Percentiles rank a stretch among this genome's conserved stretches.
Conservation (phyloP, 2,329 filamentous ascomycete genomes). For the Beauveria scarabaeidicola region DNA sequence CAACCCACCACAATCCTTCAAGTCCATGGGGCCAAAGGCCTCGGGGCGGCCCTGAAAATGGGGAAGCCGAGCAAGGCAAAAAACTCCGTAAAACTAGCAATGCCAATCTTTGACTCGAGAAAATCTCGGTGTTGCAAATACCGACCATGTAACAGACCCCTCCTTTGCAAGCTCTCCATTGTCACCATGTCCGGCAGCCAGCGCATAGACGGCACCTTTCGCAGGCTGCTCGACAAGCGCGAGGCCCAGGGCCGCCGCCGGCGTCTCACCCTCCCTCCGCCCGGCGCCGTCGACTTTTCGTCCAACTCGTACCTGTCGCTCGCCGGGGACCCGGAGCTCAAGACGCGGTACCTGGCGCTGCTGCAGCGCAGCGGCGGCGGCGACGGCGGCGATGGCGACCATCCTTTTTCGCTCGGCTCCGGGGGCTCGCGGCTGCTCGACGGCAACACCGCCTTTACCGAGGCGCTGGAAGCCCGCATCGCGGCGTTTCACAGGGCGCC, state of each 20-base stretch:
- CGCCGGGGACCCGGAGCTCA: constrained; percentile 39
- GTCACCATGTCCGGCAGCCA: constrained; percentile 6
- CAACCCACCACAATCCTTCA: neutral
- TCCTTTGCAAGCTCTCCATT: neutral
- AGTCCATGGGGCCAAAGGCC: no score
- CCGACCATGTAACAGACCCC: neutral
- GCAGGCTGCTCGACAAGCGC: constrained; percentile 21
- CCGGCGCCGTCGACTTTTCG: constrained; percentile 65
- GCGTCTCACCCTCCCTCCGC: constrained; percentile 48
- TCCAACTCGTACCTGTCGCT: constrained; percentile 78
- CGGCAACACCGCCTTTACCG: constrained; percentile 38
- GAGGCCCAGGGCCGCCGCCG: constrained; percentile 31
- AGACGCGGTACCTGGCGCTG: constrained; percentile 53
- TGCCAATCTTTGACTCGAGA: neutral
- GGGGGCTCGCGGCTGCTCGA: constrained; percentile 46
- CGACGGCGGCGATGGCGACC: neutral
- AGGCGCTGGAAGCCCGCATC: constrained; percentile 37
- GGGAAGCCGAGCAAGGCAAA: neutral
- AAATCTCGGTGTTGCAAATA: neutral
- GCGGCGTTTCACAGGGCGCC: constrained; percentile 38
- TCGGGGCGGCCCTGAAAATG: neutral
- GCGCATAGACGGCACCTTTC: constrained; percentile 22
- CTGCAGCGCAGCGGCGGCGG: constrained; percentile 19
- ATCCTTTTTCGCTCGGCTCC: constrained; percentile 31
- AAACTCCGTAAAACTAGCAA: neutral